Evolutionary conservation across 78 protist genomes (phyloP).

Genomic region (Polysphondylium violaceum): DNA sequence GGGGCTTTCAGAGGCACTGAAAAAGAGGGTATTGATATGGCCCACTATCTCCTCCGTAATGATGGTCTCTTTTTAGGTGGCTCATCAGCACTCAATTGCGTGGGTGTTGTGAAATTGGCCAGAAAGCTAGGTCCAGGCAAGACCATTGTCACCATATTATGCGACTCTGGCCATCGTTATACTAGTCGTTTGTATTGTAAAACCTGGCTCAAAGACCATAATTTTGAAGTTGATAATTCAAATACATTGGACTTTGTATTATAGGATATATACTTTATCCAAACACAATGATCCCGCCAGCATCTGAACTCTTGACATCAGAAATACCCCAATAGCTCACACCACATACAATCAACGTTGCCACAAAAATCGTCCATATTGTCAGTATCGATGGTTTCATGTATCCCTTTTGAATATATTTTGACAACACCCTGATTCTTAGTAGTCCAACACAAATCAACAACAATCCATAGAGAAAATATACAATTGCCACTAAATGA

Average conservation of each 20-base stretch:
- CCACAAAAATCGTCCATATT: background rate
- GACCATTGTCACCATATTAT: slow-evolving; percentile 87
- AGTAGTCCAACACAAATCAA: background rate
- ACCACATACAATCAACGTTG: background rate
- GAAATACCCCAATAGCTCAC: background rate
- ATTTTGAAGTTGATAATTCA: slow-evolving; percentile 23
- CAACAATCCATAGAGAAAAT: background rate
- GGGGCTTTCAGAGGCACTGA: slow-evolving; percentile 82
- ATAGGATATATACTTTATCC: background rate
- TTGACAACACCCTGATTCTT: background rate
- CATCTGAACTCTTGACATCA: background rate
- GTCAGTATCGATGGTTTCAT: slow-evolving; percentile 15
- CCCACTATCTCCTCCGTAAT: slow-evolving; percentile 74
- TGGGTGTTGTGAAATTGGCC: slow-evolving; percentile 87
- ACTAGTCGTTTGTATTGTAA: slow-evolving; percentile 73
- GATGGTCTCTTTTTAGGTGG: slow-evolving; percentile 92
- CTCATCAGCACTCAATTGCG: slow-evolving; percentile 86
- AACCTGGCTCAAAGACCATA: slow-evolving; percentile 60
- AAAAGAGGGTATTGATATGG: slow-evolving; percentile 87
- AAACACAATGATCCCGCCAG: background rate
- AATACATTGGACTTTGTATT: slow-evolving; percentile 11
- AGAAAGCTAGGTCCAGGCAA: slow-evolving; percentile 84
- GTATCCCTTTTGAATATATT: slow-evolving; percentile 14
- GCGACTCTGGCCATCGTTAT: slow-evolving; percentile 88
- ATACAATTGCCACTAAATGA: background rate